Evolutionary conservation across 2,329 filamentous ascomycete genomes (phyloP).

Genomic region (Beauveria medogensis): DNA sequence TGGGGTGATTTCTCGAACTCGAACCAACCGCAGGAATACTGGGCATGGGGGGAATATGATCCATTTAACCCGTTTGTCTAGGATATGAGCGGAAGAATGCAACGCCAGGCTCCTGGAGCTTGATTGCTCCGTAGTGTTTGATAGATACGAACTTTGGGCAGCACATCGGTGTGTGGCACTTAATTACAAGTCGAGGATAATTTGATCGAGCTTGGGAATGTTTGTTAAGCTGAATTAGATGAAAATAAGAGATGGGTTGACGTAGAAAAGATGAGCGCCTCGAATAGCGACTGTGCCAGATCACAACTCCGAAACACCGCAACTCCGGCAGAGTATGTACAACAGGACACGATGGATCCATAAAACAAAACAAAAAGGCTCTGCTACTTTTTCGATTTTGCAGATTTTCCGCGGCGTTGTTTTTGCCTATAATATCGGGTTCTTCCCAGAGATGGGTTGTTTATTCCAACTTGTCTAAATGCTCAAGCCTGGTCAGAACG

Average conservation of each 20-base stretch:
- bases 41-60: slow-evolving; percentile 10
- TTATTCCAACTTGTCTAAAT: slow-evolving; percentile 91
- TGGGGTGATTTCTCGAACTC: slow-evolving; percentile 15
- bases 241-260: not conserved
- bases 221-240: not conserved
- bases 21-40: not conserved
- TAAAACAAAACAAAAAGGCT: not conserved
- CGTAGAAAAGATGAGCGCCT: not conserved
- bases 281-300: not conserved
- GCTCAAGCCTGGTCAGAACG: slow-evolving; percentile 85
- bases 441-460: not conserved
- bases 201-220: not conserved
- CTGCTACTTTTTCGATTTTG: not conserved
- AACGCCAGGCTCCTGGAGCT: not conserved
- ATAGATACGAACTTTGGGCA: not conserved
- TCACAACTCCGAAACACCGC: slow-evolving; percentile 2
- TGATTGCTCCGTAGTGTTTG: not conserved
- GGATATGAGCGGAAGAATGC: not conserved
- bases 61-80: not conserved
- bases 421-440: not conserved
- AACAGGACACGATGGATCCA: not conserved
- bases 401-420: no score
- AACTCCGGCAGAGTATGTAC: slow-evolving; percentile 7
- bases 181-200: not conserved
- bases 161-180: not conserved